These are phyloP conservation scores for Lanmaoa rubissima DNA, from an alignment of 768 basidiomycete species.

Conservation along the genomic window DNA sequence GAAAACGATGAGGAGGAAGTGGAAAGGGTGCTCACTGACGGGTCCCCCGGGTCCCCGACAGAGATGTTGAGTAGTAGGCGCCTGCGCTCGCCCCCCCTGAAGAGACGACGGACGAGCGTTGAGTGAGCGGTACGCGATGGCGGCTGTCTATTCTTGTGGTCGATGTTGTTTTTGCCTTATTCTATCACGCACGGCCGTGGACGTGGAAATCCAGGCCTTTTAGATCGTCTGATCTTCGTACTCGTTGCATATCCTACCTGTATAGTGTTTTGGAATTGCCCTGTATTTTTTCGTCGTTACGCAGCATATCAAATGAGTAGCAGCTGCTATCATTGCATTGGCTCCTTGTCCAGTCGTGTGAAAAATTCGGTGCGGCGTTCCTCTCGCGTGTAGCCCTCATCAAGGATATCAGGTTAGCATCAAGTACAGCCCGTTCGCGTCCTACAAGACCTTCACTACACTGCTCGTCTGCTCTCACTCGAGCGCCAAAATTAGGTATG, in stretches of 20 bases:
- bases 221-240: constrained; percentile 8
- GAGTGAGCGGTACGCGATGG: constrained; percentile 14
- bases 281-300: constrained; percentile 24
- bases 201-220: constrained; percentile 1
- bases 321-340: constrained; percentile 2
- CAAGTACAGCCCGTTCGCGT: constrained; percentile 23
- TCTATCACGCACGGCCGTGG: constrained; percentile 13
- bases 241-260: constrained; percentile 29
- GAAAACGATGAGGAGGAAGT: constrained; percentile 37
- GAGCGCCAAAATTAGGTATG: constrained; percentile 4
- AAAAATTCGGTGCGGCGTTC: constrained; percentile 22
- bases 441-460: constrained; percentile 3
- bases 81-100: constrained; percentile 42
- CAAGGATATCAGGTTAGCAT: constrained; percentile 30
- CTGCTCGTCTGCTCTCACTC: neutral
- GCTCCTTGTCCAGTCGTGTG: constrained; percentile 16
- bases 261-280: constrained; percentile 31
- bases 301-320: neutral
- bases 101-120: constrained; percentile 48
- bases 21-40: constrained; percentile 26
- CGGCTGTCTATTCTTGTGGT: constrained; percentile 27
- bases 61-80: constrained; percentile 18
- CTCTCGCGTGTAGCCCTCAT: constrained; percentile 20
- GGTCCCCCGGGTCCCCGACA: constrained; percentile 24
- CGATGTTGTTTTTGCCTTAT: constrained; percentile 13